phyloP scores from a whole-genome alignment of 345 rosid species.

The Syzygium grande region DNA sequence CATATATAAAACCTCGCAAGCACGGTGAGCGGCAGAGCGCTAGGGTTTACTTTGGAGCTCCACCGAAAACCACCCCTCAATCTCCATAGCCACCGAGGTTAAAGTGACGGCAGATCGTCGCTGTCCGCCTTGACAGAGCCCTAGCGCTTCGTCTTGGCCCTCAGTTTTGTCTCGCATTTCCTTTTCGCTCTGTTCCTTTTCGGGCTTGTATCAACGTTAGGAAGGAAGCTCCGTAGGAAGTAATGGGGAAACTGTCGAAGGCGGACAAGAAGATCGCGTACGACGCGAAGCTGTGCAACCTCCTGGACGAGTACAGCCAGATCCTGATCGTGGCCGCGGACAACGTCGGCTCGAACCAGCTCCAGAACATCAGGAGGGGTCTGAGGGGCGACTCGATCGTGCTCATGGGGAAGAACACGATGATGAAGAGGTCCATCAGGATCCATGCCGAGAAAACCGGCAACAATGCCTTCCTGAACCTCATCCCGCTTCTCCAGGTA shows the following conservation, averaged over 20 bases:
- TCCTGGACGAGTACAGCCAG: slow-evolving; percentile 76
- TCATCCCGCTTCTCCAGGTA: slow-evolving; percentile 87
- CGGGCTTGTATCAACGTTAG: not conserved
- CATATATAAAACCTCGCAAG: not conserved
- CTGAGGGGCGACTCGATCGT: slow-evolving; percentile 77
- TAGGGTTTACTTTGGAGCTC: not conserved
- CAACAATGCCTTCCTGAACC: slow-evolving; percentile 40
- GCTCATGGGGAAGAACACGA: slow-evolving; percentile 95
- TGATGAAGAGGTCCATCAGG: slow-evolving; percentile 89
- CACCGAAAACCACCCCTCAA: not conserved
- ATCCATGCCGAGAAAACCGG: slow-evolving; percentile 77
- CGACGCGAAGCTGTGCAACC: slow-evolving; percentile 71
- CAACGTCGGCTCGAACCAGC: slow-evolving; percentile 90
- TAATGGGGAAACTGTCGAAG: slow-evolving; percentile 47
- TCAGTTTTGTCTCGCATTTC: slow-evolving; percentile 21
- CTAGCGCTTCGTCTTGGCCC: slow-evolving; percentile 51
- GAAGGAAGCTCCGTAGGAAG: not conserved
- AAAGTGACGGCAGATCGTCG: slow-evolving; percentile 45
- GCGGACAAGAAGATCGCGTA: slow-evolving; percentile 76
- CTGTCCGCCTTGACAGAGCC: slow-evolving; percentile 63
- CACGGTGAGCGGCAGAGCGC: not conserved
- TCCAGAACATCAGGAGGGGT: slow-evolving; percentile 80
- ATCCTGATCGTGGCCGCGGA: slow-evolving; percentile 72
- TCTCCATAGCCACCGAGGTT: slow-evolving; percentile 22
- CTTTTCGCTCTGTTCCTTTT: not conserved